phyloP scores from a whole-genome alignment of 345 rosid genomes.

The Linum usitatissimum region DNA sequence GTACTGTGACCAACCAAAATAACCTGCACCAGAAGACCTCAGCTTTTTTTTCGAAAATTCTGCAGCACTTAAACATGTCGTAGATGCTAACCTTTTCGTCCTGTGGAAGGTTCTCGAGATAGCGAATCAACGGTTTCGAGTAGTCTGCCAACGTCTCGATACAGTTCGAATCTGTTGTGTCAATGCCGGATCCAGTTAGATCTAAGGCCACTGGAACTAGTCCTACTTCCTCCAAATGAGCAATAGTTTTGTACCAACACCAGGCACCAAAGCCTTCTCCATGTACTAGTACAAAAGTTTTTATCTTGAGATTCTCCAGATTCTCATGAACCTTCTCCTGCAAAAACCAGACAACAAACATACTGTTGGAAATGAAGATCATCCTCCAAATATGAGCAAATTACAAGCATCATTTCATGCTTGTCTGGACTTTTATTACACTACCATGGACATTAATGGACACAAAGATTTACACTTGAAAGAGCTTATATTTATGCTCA shows the following conservation, averaged over 20 bases:
- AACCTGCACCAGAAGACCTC: constrained; percentile 36
- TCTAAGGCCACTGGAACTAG: constrained; percentile 60
- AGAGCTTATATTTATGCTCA: too few relatives aligned
- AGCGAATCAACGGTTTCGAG: constrained; percentile 63
- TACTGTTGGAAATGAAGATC: neutral
- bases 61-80: neutral
- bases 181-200: constrained; percentile 81
- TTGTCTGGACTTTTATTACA: too few relatives aligned
- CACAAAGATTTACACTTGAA: too few relatives aligned
- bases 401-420: neutral
- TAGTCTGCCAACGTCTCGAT: constrained; percentile 67
- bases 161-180: constrained; percentile 51
- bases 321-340: constrained; percentile 45
- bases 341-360: neutral
- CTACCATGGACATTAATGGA: too few relatives aligned
- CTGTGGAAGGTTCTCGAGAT: constrained; percentile 53
- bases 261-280: constrained; percentile 99
- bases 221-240: constrained; percentile 76
- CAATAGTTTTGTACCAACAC: constrained; percentile 95
- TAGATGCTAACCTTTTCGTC: constrained; percentile 62
- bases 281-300: constrained; percentile 57
- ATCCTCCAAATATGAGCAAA: too few relatives aligned
- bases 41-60: neutral
- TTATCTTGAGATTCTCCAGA: constrained; percentile 49
- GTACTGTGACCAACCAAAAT: constrained; percentile 80